Base-by-base conservation (phyloP, 2,329 filamentous ascomycete species). In the Fusarium proliferatum region DNA sequence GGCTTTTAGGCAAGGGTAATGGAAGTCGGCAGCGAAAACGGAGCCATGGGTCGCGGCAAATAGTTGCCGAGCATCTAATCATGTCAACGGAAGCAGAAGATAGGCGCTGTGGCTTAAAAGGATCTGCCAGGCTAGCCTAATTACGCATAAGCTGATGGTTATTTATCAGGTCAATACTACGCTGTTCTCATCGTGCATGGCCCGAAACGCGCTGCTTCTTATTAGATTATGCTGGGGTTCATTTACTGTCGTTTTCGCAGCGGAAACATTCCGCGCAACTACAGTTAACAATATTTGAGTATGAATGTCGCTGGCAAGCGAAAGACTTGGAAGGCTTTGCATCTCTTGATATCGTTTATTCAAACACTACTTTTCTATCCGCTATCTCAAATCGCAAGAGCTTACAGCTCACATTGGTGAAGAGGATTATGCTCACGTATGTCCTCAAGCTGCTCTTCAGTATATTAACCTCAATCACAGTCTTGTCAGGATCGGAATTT, bases 101-200 rank as follows among this genome's bases (percentile, higher is more conserved):
- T 23, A 49, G 7, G 46, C 46, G 28, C 46, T 9, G 46, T 33
- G 46, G 46, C 46, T 17, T 17, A 4, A 9, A 15, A 17, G 4
- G 46, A 49, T 33, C 46, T n/a, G 28, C 28, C 10, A 33, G 2
- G 21, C 46, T 49, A 49, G 28, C 10, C 28, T 33, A 9, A 17
- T n/a, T 33, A 2, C 3, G 1, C 21, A 12, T 49, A 49, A n/a
- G 2, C 21, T 33, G 15, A 17, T 12, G 15, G 2, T 9, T 15
- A 48, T 28, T 21, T 19, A 2, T 10, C 17, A 30, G 6, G 6
- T 1, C 15, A 33, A 33, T n/a, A 1, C 28, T n/a, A n/a, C 46
- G 28, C 15, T 49, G 21, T 12, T 48, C 28, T n/a, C 10, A 16
- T 19, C 46, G 19, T 21, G 39, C 39, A 42, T 42, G n/a, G 39